Conservation (phyloP, 225 moss, liverwort and hornwort genomes). For the Anthoceros angustus region DNA sequence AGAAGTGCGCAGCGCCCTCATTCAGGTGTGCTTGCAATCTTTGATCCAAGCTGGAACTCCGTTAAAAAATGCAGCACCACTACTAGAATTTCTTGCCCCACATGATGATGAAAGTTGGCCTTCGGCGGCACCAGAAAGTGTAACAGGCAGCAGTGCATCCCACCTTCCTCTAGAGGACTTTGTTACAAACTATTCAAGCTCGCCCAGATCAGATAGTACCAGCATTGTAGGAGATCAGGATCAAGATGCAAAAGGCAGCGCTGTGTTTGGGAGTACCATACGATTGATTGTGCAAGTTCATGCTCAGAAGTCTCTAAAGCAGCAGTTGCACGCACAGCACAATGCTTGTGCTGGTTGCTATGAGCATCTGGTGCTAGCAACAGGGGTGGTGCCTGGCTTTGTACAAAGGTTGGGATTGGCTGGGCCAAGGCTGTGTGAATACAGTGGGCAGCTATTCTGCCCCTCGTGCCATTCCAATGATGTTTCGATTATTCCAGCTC, state of each 20-base stretch:
- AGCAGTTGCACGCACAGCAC: conserved; percentile 87
- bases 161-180: conserved; percentile 25
- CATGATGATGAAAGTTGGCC: conserved; percentile 13
- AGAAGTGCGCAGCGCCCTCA: conserved; percentile 73
- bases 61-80: conserved; percentile 57
- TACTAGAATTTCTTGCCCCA: conserved; percentile 70
- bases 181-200: conserved; percentile 15
- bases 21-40: conserved; percentile 86
- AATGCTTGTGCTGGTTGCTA: conserved; percentile 87
- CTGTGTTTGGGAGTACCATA: conserved; percentile 76
- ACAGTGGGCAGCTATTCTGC: conserved; percentile 87
- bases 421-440: conserved; percentile 85
- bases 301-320: conserved; percentile 51
- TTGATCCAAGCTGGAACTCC: conserved; percentile 82
- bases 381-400: conserved; percentile 59
- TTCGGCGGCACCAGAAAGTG: background rate
- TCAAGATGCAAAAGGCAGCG: conserved; percentile 23
- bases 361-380: conserved; percentile 44
- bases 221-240: conserved; percentile 18
- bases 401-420: conserved; percentile 70
- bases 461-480: conserved; percentile 86
- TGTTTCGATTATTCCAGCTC: conserved; percentile 77
- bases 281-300: conserved; percentile 71
- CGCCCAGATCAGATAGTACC: conserved; percentile 27
- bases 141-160: conserved; percentile 12